These are phyloP conservation scores for Microdochium paspali DNA, from an alignment of 2,329 filamentous ascomycete species.

Conservation along the genomic window DNA sequence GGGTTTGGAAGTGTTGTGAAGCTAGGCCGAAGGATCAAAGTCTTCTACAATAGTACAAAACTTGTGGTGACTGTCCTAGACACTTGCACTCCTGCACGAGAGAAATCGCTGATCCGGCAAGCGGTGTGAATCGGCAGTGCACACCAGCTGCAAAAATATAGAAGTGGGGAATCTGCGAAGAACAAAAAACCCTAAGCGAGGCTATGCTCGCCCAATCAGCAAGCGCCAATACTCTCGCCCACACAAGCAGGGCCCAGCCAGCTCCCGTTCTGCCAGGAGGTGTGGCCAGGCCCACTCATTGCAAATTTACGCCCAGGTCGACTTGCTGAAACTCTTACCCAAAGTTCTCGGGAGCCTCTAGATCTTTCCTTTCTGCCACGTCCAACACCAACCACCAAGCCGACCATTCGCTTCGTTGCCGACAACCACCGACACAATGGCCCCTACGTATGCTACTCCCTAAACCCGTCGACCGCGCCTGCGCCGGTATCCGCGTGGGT, in stretches of 20 bases:
- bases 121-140: neutral
- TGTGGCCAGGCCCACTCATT: neutral
- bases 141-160: neutral
- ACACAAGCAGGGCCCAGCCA: constrained; percentile 6
- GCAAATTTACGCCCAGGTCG: constrained; percentile 1
- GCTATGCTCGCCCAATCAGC: neutral
- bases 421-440: constrained; percentile 25
- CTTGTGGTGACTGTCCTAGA: neutral
- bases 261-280: constrained; percentile 7
- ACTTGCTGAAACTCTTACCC: neutral
- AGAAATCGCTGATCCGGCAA: neutral
- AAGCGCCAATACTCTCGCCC: neutral
- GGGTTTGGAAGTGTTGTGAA: constrained; percentile 13
- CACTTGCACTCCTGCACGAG: neutral
- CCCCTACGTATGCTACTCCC: constrained; percentile 32
- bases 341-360: neutral
- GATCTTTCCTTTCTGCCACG: constrained; percentile 6
- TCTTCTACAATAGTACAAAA: neutral
- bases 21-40: constrained; percentile 11
- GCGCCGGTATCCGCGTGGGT: neutral
- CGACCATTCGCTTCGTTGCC: constrained; percentile 14
- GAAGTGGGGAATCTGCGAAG: too few relatives aligned
- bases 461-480: constrained; percentile 6
- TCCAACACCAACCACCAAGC: constrained; percentile 12
- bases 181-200: neutral